Conservation (phyloP, 2,329 filamentous ascomycete species). For the Stemphylium lycopersici region DNA sequence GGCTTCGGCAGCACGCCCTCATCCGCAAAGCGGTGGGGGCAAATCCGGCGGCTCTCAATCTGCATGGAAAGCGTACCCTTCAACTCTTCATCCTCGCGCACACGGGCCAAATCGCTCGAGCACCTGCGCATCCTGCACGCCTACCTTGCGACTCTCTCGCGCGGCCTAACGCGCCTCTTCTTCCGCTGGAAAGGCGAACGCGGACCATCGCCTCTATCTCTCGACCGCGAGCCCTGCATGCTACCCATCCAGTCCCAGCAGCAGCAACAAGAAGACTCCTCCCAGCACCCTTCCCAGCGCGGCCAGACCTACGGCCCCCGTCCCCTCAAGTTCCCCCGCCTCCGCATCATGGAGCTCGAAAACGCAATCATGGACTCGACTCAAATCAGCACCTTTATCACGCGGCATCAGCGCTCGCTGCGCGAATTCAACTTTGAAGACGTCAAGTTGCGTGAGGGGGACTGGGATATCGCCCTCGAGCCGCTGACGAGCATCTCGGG, state of each 20-base stretch:
- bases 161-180: constrained; percentile 69
- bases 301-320: constrained; percentile 47
- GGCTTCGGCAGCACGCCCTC: constrained; percentile 78
- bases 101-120: constrained; percentile 69
- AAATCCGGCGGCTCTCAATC: constrained; percentile 76
- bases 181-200: constrained; percentile 79
- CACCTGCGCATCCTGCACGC: constrained; percentile 71
- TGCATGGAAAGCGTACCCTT: constrained; percentile 73
- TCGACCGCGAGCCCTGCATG: constrained; percentile 74
- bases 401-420: constrained; percentile 69
- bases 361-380: constrained; percentile 74
- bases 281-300: constrained; percentile 41
- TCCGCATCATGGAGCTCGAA: constrained; percentile 72
- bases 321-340: constrained; percentile 65
- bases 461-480: constrained; percentile 82
- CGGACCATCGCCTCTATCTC: constrained; percentile 74
- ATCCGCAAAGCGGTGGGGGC: constrained; percentile 74
- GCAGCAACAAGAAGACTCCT: neutral
- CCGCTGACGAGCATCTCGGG: constrained; percentile 62
- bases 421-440: constrained; percentile 82
- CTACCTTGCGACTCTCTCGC: constrained; percentile 74
- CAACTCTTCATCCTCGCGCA: constrained; percentile 58
- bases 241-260: constrained; percentile 55
- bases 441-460: constrained; percentile 71
- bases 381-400: constrained; percentile 73